Base-by-base conservation (phyloP, 2,329 filamentous ascomycete genomes). In the Pseudohalonectria lignicola region DNA sequence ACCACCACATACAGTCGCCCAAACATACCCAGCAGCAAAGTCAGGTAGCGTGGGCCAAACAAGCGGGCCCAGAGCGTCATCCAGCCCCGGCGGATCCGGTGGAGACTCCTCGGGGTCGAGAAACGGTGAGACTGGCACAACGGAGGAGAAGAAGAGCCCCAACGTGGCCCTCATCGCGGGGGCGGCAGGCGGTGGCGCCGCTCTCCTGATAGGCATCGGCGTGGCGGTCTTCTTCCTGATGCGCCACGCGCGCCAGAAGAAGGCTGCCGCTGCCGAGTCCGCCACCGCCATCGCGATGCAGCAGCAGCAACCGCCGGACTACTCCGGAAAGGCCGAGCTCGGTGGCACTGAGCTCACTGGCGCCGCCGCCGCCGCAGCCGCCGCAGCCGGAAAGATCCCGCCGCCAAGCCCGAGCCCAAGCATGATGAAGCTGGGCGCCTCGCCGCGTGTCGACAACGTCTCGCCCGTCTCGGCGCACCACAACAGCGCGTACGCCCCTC, bases 141-240 rank as follows among this genome's bases (percentile, higher is more conserved):
- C 15, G 21, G 18, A 16, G 16, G 16, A 26, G 7, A 42, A 32
- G 7, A 39, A 40, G 31, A 42, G 50, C 2, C 47, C 50, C 7
- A 56, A 53, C 29, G 50, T 52, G 0, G 51, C 45, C 4, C 48
- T 59, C 18, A 64, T 68, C 21, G 46, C 43, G 4, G 55, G 60
- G 2, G 58, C 50, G 4, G 54, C 55, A 1, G 51, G 56, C 6
- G 61, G 60, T 5, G 53, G 44, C 4, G 42, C 61, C 8, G 52
- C 41, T 2, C 57, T 53, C 4, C 44, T 63, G 2, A 49, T 42
- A 8, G 29, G 57, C 11, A 41, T 60, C 4, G 55, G 53, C 0
- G 43, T 53, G 0, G 53, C 59, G 18, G 53, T 67, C 39, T 57
- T 66, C 47, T 53, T 64, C 31, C 47, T 60, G 18, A 43, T 48